Evolutionary conservation across 192 early-diverging fungal genomes (phyloP).

Genomic region (Obelidium mucronatum): DNA sequence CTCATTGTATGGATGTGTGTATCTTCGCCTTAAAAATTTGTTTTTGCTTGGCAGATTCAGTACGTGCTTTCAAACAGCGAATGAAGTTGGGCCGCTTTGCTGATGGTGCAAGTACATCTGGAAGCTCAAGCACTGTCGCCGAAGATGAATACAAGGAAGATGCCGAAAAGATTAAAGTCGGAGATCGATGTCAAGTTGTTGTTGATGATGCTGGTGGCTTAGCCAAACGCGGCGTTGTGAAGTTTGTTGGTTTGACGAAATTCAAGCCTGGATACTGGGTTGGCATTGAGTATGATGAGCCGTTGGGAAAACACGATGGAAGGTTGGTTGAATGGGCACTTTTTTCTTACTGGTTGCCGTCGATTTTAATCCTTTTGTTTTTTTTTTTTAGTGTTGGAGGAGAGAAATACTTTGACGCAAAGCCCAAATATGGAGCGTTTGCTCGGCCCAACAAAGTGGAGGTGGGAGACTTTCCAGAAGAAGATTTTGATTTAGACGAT

Average conservation of each 20-base stretch:
- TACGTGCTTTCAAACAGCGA: constrained; percentile 86
- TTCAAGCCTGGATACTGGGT: constrained; percentile 94
- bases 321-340: constrained; percentile 57
- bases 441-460: constrained; percentile 89
- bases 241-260: constrained; percentile 57
- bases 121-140: constrained; percentile 17
- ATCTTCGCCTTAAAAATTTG: not conserved
- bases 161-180: constrained; percentile 71
- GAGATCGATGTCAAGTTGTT: constrained; percentile 84
- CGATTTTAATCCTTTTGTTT: too few relatives aligned
- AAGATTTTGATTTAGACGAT: constrained; percentile 75
- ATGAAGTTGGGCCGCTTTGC: constrained; percentile 90
- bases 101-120: constrained; percentile 55
- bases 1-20: too few relatives aligned
- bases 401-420: constrained; percentile 77
- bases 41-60: constrained; percentile 67
- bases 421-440: constrained; percentile 82
- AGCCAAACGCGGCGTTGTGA: constrained; percentile 57
- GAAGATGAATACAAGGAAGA: constrained; percentile 68
- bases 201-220: constrained; percentile 56
- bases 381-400: constrained; percentile 68
- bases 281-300: constrained; percentile 96
- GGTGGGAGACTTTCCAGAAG: constrained; percentile 94
- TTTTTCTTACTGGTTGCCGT: not conserved
- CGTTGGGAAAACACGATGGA: constrained; percentile 94